Base-by-base conservation (phyloP, 1,284 basidiomycete genomes). In the Somion occarium region DNA sequence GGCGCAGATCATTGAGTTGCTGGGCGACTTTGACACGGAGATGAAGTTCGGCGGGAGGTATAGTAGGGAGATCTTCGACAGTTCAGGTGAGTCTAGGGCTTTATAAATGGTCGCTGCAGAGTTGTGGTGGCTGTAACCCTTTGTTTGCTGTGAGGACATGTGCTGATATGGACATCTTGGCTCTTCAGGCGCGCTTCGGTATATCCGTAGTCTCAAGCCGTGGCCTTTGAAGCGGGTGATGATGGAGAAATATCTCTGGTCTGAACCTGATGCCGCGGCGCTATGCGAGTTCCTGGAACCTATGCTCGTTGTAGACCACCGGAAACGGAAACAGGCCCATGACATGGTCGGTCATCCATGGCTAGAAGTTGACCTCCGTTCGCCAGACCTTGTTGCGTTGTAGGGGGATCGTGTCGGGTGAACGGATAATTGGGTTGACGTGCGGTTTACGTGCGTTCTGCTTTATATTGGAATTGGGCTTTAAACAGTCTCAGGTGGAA, bases 1-100 rank as follows among this genome's bases (percentile, higher is more conserved):
- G 76, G 93, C 93, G 5, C 92, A 94, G 69, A 87, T 95, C 59
- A 90, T 94, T 53, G 93, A 95, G 72, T 76, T 95, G 3, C 71
- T 94, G 51, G 92, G 92, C 44, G 82, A 87, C 65, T 83, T 85
- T 56, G 69, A 80, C 13, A 58, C 82, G 19, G 73, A 83, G 51
- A 76, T 87, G 38, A 92, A 91, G 69, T 85, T 91, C 74, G 85
- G 87, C 39, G 92, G 93, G 39, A 86, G 84, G 65, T 93, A 87
- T 66, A 88, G 85, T 59, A 78, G 83, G 49, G 91, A 94, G 60
- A 69, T 95, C 52, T 95, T 95, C 62, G 91, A 93, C 57, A 80
- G 87, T 55, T 75, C 76, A 56, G 89, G 88, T 81, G 49, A 56
- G 76, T 73, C 34, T 15, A 24, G 23, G 34, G n/a, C 41, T 53